Base-by-base conservation (phyloP, 805 yeast genomes). In the Saturnispora besseyi region DNA sequence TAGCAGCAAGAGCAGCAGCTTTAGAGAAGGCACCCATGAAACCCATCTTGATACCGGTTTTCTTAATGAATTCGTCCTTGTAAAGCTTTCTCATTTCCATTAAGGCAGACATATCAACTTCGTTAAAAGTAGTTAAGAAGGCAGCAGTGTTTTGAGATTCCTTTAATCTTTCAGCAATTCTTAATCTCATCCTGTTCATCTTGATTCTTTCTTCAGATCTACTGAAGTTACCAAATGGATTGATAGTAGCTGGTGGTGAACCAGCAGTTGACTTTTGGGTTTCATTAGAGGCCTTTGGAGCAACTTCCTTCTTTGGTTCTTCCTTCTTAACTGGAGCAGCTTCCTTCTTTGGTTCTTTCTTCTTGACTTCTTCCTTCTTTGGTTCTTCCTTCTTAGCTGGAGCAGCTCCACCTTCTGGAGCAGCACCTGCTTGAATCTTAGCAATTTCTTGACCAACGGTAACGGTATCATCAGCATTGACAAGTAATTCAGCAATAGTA, bases 131-230 rank as follows among this genome's bases (percentile, higher is more conserved):
- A 50, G 99, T 91, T 66, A 91, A 80, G 44, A 98, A 87, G 36
- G 99, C 99, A 58, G 98, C 95, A 50, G 98, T 90, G 78, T 93
- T 93, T 74, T 91, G 99, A 33, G 98, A 87, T 77, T 93, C 98
- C 87, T 91, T 91, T 67, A 91, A 84, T 74, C 99, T 87, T 77
- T 91, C 98, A 53, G 99, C 96, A 59, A 93, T 93, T 78, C 99
- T 87, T 73, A 87, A 72, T 75, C 99, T 85, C 98, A 91, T 93
- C 77, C 99, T 87, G 82, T 90, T 93, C 98, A 91, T 91, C 78
- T 91, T 91, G 57, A 93, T 95, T 68, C 89, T 81, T 66, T 82
- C 85, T 74, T 93, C 98, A 54, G 73, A 70, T 75, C 99, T 86
- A 52, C 93, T 77, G 64, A 87, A 87, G 33, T 77, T 60, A 38